Conservation (phyloP, 1,139 yeast genomes). For the Hemisphaericaspora xylanilytica region DNA sequence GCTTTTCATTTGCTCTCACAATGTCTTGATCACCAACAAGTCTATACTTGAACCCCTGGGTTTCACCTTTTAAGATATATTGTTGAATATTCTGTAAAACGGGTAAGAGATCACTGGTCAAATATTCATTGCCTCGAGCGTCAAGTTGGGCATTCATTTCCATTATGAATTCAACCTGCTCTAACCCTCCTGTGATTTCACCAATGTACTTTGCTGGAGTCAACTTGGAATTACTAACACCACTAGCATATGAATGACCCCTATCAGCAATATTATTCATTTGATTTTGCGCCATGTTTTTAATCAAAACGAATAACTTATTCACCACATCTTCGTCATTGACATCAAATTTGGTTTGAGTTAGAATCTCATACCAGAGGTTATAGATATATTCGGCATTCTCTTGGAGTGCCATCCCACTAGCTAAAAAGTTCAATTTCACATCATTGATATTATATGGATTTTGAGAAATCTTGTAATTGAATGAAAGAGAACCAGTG, state of each 20-base stretch:
- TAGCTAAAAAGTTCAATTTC: conserved; percentile 48
- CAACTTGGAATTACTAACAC: conserved; percentile 63
- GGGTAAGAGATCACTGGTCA: conserved; percentile 58
- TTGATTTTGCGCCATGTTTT: conserved; percentile 74
- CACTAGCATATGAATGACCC: conserved; percentile 84
- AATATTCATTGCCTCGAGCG: conserved; percentile 47
- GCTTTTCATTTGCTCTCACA: conserved; percentile 40
- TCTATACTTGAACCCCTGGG: conserved; percentile 47
- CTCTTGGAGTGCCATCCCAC: conserved; percentile 72
- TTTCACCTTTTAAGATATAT: conserved; percentile 34
- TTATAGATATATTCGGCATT: conserved; percentile 60
- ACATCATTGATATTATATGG: conserved; percentile 48
- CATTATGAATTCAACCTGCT: conserved; percentile 70
- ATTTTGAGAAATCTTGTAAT: conserved; percentile 54
- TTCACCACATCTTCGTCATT: conserved; percentile 52
- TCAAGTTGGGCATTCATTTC: conserved; percentile 55
- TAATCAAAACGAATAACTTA: conserved; percentile 71
- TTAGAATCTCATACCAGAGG: conserved; percentile 65
- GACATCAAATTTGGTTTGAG: conserved; percentile 60
- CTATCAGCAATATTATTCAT: conserved; percentile 76
- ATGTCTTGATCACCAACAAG: conserved; percentile 56
- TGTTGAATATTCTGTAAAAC: conserved; percentile 56
- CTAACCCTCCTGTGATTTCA: conserved; percentile 69
- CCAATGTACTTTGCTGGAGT: conserved; percentile 58
- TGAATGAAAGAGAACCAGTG: conserved; percentile 81